Base-by-base conservation (phyloP, 2,329 filamentous ascomycete species). In the Juglanconis sp. region DNA sequence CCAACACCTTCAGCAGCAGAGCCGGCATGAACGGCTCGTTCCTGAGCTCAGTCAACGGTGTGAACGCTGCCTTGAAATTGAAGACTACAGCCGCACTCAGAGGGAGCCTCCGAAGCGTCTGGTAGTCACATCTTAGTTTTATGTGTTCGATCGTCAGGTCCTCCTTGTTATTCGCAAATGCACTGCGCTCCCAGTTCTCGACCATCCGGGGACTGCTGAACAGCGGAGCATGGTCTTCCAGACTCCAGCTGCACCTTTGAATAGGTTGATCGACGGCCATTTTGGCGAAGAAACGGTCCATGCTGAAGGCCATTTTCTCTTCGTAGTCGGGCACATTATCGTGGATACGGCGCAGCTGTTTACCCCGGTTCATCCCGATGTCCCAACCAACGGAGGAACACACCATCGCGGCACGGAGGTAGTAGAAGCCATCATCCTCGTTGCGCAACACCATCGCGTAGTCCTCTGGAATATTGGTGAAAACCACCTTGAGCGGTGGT, bases 61-160 rank as follows among this genome's bases (percentile, higher is more conserved):
- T 95, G 73, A 96, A 96, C 0, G 95, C 73, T 0, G 89, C 91
- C 70, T 94, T 96, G 82, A 94, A 96, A 72, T 95, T 96, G 77
- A 96, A 96, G 0, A 92, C 83, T 1, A 96, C 78, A 0, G 83
- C 88, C 0, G 84, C 90, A 0, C 88, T 92, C 0, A 96, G 77
- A 0, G 92, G 91, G 0, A 96, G 76, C 3, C 92, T 84, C 1
- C 92, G 85, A 4, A 96, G 76, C 0, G 92, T 96, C 73, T 96
- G 92, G 90, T 91, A 96, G 72, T 96, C 92, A 1, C 95, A 91
- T 4, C 92, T 84, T 1, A 96, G 77, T 63, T 88, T 77, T 64
- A 90, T 78, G 38, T 90, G 82, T 0, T 83, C 79, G 2, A 86
- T 69, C 0, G 74, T 75, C 5, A 94, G 76, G 3, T 61, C 57